phyloP scores from a whole-genome alignment of 2,329 filamentous ascomycete species.

The Pseudohalonectria lignicola region DNA sequence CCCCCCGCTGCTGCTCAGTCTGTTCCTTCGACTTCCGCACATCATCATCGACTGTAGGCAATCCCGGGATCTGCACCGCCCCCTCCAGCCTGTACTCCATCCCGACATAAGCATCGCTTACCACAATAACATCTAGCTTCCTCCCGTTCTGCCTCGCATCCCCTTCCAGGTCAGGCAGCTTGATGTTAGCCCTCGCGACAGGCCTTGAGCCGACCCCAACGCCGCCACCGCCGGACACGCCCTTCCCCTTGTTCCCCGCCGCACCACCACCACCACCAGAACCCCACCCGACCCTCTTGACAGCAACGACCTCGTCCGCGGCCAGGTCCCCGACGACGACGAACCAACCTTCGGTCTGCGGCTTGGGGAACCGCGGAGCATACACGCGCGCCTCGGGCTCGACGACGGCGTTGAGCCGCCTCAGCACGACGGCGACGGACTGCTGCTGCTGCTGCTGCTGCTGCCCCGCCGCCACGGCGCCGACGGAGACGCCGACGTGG shows the following conservation, averaged over 20 bases:
- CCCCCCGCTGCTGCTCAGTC: too few relatives aligned
- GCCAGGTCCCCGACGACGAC: constrained; percentile 59
- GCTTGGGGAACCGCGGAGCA: constrained; percentile 84
- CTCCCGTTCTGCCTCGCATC: constrained; percentile 18
- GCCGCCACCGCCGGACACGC: constrained; percentile 11
- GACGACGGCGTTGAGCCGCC: constrained; percentile 53
- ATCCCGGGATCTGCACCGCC: constrained; percentile 39
- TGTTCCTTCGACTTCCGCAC: constrained; percentile 31
- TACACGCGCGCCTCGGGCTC: constrained; percentile 66
- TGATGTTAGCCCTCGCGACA: constrained; percentile 45
- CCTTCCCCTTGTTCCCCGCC: constrained; percentile 10
- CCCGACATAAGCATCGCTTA: constrained; percentile 82
- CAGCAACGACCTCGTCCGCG: constrained; percentile 67
- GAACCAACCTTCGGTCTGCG: constrained; percentile 91
- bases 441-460: too few relatives aligned
- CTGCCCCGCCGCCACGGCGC: constrained; percentile 45
- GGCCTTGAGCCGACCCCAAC: constrained; percentile 32
- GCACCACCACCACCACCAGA: constrained; percentile 13
- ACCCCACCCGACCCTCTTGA: constrained; percentile 77
- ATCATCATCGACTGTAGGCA: constrained; percentile 36
- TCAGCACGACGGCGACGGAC: constrained; percentile 53
- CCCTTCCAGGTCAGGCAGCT: constrained; percentile 38
- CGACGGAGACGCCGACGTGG: constrained; percentile 50
- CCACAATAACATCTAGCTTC: constrained; percentile 61
- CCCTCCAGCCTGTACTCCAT: constrained; percentile 46